phyloP scores from a whole-genome alignment of 2,329 filamentous ascomycete genomes.

The Chaetomium globosum region DNA sequence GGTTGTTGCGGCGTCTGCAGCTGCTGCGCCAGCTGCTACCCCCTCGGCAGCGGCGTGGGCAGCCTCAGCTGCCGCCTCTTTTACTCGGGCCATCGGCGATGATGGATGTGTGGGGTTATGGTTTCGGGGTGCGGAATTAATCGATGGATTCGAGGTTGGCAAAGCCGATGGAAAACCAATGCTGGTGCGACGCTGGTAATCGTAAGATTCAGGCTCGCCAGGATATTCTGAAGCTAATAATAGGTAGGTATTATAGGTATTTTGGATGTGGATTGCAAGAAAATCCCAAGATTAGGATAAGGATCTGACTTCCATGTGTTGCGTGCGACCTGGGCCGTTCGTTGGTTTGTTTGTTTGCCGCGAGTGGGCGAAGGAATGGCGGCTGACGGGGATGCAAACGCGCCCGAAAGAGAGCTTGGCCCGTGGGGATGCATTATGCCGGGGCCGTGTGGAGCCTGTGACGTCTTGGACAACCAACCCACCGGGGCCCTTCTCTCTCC shows the following conservation, averaged over 20 bases:
- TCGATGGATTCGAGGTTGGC: neutral
- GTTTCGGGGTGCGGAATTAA: neutral
- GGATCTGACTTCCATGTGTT: neutral
- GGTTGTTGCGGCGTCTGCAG: conserved; percentile 15
- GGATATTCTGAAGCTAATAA: neutral
- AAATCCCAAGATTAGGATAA: neutral
- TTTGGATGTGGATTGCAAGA: neutral
- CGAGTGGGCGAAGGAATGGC: neutral
- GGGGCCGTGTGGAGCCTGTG: conserved; percentile 12
- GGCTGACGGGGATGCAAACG: neutral
- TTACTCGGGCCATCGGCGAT: conserved; percentile 27
- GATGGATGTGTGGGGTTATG: neutral
- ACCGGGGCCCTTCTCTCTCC: neutral
- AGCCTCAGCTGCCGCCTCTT: conserved; percentile 31
- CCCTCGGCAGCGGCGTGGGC: conserved; percentile 14
- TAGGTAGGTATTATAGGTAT: neutral
- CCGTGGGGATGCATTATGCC: neutral
- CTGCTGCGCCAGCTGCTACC: conserved; percentile 21
- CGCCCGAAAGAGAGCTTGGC: neutral
- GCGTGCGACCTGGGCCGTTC: neutral
- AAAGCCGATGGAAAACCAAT: neutral
- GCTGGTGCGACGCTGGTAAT: conserved; percentile 6
- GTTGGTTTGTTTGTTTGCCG: neutral
- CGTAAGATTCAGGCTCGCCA: neutral
- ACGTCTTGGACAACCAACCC: conserved; percentile 16